Percentiles rank a stretch among this genome's conserved stretches.
Evolutionary conservation across 2,329 filamentous ascomycete species (phyloP).

Genomic region (Aspergillus sp.): DNA sequence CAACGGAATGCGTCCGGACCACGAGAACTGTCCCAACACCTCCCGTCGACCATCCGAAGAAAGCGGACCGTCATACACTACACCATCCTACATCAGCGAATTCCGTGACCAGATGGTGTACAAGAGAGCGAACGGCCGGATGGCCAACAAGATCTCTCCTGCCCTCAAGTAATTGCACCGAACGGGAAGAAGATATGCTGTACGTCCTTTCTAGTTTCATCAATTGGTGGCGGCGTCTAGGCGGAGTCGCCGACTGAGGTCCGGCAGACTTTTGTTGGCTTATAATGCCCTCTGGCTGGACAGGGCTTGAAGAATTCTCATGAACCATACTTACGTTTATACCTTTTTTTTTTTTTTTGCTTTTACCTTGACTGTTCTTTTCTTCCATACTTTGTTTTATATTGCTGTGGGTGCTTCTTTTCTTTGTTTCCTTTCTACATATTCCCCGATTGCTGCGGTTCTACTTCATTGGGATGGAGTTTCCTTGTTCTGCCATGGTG

Average conservation of each 20-base stretch:
- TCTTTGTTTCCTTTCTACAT: constrained; percentile 5
- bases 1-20: constrained; percentile 45
- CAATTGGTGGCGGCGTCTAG: constrained; percentile 15
- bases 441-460: neutral
- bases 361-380: constrained; percentile 12
- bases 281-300: constrained; percentile 2
- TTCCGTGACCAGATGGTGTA: constrained; percentile 31
- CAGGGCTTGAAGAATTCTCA: neutral
- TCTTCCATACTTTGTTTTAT: constrained; percentile 2
- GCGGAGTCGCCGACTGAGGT: constrained; percentile 7
- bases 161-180: constrained; percentile 13
- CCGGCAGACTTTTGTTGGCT: neutral
- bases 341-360: constrained; percentile 13
- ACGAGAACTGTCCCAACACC: constrained; percentile 20
- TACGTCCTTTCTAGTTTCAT: neutral
- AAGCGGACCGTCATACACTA: constrained; percentile 11
- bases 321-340: constrained; percentile 16
- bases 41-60: constrained; percentile 27
- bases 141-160: constrained; percentile 31
- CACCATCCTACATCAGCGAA: constrained; percentile 19
- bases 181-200: too few relatives aligned
- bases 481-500: neutral
- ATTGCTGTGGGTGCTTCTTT: constrained; percentile 4
- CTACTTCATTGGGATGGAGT: neutral
- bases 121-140: constrained; percentile 34